Evolutionary conservation across 1,284 basidiomycete species (phyloP).

Genomic region (Amylostereum chailletii): DNA sequence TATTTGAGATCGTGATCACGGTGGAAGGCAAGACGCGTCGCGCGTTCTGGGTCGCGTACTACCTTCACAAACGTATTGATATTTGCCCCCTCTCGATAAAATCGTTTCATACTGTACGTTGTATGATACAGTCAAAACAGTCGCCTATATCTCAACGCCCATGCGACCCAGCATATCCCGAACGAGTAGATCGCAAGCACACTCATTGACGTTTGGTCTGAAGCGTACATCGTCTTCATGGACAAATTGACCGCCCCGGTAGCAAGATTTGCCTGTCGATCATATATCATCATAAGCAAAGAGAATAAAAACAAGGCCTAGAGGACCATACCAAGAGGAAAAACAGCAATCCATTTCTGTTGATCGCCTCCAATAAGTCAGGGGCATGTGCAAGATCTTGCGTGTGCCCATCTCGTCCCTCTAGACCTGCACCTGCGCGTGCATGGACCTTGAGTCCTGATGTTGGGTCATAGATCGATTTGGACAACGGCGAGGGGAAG

Average conservation of each 20-base stretch:
- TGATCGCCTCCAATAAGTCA: slow-evolving; percentile 70
- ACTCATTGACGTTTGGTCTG: slow-evolving; percentile 47
- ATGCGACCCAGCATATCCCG: slow-evolving; percentile 51
- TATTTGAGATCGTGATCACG: too few species aligned
- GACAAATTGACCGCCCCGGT: slow-evolving; percentile 84
- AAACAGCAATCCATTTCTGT: slow-evolving; percentile 70
- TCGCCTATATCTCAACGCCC: slow-evolving; percentile 32
- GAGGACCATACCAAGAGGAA: slow-evolving; percentile 69
- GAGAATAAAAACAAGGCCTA: neutral
- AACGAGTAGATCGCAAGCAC: slow-evolving; percentile 63
- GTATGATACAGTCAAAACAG: slow-evolving; percentile 11
- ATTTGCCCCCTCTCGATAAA: too few species aligned
- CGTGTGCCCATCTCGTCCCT: slow-evolving; percentile 4
- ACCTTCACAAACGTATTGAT: too few species aligned
- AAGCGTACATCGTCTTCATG: slow-evolving; percentile 77
- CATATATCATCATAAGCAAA: neutral
- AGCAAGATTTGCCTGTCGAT: slow-evolving; percentile 68
- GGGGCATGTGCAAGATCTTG: slow-evolving; percentile 31
- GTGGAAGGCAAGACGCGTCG: too few species aligned
- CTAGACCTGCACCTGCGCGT: slow-evolving; percentile 7
- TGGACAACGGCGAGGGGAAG: slow-evolving; percentile 38
- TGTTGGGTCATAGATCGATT: slow-evolving; percentile 25
- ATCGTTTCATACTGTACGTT: too few species aligned
- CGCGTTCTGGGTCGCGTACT: too few species aligned
- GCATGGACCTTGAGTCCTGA: slow-evolving; percentile 30